These are phyloP conservation scores for Pseudogymnoascus sp. DNA, from an alignment of 2,329 filamentous ascomycete species.

Conservation along the genomic window DNA sequence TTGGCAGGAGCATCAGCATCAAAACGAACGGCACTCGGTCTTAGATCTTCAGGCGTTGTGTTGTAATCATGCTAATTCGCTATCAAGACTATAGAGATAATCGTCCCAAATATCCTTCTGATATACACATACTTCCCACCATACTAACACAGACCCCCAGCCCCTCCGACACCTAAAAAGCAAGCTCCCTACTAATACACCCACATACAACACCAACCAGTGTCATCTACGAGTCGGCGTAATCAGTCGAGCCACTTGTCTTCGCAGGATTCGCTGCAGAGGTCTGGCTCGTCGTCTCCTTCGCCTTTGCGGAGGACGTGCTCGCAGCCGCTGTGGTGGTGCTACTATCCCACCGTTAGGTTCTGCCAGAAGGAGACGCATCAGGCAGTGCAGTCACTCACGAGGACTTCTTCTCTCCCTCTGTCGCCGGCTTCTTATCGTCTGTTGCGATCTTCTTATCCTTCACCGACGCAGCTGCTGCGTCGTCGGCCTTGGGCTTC, in stretches of 20 bases:
- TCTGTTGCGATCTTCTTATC: background rate
- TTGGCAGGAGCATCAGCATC: background rate
- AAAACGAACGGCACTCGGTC: too few relatives aligned
- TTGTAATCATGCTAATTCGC: conserved; percentile 9
- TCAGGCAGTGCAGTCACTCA: background rate
- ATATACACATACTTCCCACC: background rate
- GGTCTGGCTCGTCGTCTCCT: background rate
- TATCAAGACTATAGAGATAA: conserved; percentile 2
- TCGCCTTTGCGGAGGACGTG: background rate
- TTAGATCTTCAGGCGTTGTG: background rate
- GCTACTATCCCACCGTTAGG: conserved; percentile 5
- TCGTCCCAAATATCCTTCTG: background rate
- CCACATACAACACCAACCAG: background rate
- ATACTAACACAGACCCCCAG: background rate
- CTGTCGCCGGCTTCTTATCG: background rate
- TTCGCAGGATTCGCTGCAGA: background rate
- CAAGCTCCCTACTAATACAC: background rate
- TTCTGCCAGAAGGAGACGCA: background rate
- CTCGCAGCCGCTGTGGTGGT: background rate
- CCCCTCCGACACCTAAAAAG: background rate
- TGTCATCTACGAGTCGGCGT: background rate
- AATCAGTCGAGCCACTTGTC: background rate
- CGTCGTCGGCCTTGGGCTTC: background rate
- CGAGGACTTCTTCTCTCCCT: background rate
- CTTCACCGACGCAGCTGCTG: background rate